Percentiles rank a stretch among this genome's conserved stretches.
phyloP scores from a whole-genome alignment of 2,329 filamentous ascomycete species.

The Calonectria naviculata region DNA sequence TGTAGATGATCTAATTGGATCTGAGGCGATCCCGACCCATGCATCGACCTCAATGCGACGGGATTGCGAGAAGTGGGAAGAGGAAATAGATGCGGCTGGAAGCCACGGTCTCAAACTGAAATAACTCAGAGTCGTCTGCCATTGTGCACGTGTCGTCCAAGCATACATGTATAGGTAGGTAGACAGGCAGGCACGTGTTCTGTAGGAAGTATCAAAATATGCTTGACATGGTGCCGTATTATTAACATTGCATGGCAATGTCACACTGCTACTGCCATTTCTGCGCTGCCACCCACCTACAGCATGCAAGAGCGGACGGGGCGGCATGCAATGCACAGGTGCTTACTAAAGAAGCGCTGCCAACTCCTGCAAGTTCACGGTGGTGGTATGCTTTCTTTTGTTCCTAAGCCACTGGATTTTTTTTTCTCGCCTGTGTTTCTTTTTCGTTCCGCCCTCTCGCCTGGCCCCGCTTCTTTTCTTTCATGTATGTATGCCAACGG shows the following conservation, averaged over 20 bases:
- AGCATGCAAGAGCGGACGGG: neutral
- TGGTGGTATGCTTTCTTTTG: neutral
- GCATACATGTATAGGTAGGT: too few species aligned
- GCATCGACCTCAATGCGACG: neutral
- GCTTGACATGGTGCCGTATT: neutral
- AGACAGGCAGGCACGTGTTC: too few species aligned
- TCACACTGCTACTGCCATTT: neutral
- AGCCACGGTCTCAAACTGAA: neutral
- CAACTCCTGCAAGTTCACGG: slow-evolving; percentile 6
- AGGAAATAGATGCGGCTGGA: neutral
- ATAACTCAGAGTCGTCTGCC: neutral
- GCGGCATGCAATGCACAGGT: neutral
- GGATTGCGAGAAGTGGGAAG: neutral
- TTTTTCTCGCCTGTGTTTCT: neutral
- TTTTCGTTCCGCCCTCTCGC: neutral
- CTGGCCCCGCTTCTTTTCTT: neutral
- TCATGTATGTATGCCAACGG: neutral
- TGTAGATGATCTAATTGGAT: neutral
- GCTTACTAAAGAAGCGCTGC: neutral
- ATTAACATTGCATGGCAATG: neutral
- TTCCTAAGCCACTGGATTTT: neutral
- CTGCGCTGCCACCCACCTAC: neutral
- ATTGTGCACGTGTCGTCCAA: neutral
- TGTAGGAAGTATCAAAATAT: neutral
- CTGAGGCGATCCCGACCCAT: neutral